Conservation (phyloP, 192 early-diverging fungal genomes). For the Coemansia sp. region DNA sequence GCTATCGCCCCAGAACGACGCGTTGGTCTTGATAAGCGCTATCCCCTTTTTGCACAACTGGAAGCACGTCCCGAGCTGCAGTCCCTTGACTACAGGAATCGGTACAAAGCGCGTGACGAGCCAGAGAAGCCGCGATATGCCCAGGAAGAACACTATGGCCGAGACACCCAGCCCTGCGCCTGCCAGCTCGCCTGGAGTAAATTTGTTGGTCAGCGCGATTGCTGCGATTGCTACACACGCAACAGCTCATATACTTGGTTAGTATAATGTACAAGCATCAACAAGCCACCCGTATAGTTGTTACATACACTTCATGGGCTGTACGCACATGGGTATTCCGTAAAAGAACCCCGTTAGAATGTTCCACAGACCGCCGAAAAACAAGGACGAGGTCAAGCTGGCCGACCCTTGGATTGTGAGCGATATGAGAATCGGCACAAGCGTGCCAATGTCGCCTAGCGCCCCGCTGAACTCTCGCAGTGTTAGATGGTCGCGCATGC, state of each 20-base stretch:
- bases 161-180: constrained; percentile 70
- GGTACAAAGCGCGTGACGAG: constrained; percentile 70
- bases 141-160: constrained; percentile 63
- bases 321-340: constrained; percentile 85
- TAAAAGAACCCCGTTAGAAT: constrained; percentile 76
- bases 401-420: constrained; percentile 71
- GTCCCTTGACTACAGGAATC: constrained; percentile 68
- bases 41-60: constrained; percentile 69
- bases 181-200: constrained; percentile 69
- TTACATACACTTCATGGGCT: constrained; percentile 84
- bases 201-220: constrained; percentile 70
- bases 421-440: constrained; percentile 85
- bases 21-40: constrained; percentile 55
- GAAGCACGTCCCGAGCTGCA: constrained; percentile 78
- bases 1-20: constrained; percentile 58
- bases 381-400: constrained; percentile 72
- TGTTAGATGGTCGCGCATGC: constrained; percentile 46
- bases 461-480: constrained; percentile 61
- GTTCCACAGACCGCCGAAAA: constrained; percentile 89
- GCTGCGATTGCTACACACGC: constrained; percentile 67
- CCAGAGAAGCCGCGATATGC: constrained; percentile 67
- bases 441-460: constrained; percentile 78
- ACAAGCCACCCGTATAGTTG: background rate
- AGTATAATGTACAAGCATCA: background rate
- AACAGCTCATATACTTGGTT: background rate